A percentile compares a stretch with the other conserved stretches of the same genome.
phyloP scores from a whole-genome alignment of 441 rosid genomes.

The Melastoma candidum region DNA sequence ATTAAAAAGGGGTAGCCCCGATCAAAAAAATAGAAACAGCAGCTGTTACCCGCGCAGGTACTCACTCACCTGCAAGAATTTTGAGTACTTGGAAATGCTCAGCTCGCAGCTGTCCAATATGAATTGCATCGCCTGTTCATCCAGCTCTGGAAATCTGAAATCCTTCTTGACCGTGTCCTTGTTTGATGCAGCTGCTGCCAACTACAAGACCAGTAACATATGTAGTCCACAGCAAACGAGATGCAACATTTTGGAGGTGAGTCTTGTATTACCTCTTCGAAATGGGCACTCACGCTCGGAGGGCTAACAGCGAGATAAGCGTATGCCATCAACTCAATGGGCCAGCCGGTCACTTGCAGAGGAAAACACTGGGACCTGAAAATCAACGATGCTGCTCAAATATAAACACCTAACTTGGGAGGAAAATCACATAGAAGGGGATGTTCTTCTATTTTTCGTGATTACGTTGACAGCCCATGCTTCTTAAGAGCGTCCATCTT shows the following conservation, averaged over 20 bases:
- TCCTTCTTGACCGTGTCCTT: conserved; percentile 45
- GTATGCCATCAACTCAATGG: conserved; percentile 79
- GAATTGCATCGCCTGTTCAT: conserved; percentile 71
- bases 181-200: conserved; percentile 89
- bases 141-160: conserved; percentile 53
- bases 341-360: conserved; percentile 84
- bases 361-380: conserved; percentile 81
- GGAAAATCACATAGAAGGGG: no score
- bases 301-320: conserved; percentile 86
- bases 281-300: conserved; percentile 59
- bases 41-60: background rate
- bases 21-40: background rate
- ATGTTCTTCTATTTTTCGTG: background rate
- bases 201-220: conserved; percentile 27
- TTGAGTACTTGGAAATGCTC: conserved; percentile 81
- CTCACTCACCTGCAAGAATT: conserved; percentile 66
- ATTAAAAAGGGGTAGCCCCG: background rate
- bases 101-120: conserved; percentile 70
- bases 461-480: conserved; percentile 78
- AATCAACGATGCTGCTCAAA: no score
- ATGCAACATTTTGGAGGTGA: no score
- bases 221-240: no score
- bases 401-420: no score
- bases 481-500: conserved; percentile 69
- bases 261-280: conserved; percentile 58